Conservation (phyloP, 768 basidiomycete genomes). For the Amanita fuliginea region DNA sequence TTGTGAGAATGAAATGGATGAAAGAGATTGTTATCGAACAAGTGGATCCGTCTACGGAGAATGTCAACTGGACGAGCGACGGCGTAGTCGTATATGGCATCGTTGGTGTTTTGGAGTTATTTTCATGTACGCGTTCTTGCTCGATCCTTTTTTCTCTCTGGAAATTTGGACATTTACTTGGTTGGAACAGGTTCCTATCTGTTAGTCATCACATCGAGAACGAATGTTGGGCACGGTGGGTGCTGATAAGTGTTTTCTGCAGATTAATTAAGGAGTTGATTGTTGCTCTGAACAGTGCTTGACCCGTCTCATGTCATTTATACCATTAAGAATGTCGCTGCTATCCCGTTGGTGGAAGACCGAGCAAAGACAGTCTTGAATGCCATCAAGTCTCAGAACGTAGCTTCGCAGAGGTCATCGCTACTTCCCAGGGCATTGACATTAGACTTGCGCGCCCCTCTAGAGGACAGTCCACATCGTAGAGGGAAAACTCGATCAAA, state of each 20-base stretch:
- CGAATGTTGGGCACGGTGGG: slow-evolving; percentile 58
- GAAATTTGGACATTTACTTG: slow-evolving; percentile 6
- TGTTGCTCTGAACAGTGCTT: slow-evolving; percentile 37
- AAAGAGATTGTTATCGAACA: slow-evolving; percentile 46
- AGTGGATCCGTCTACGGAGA: slow-evolving; percentile 30
- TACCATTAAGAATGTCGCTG: slow-evolving; percentile 53
- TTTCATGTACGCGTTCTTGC: slow-evolving; percentile 39
- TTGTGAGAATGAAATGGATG: slow-evolving; percentile 46
- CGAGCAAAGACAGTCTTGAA: slow-evolving; percentile 45
- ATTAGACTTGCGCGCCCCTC: background rate
- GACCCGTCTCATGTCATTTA: slow-evolving; percentile 53
- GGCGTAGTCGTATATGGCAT: slow-evolving; percentile 63
- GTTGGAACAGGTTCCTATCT: slow-evolving; percentile 54
- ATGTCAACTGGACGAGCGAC: slow-evolving; percentile 37
- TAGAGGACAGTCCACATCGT: background rate
- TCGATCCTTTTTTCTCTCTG: slow-evolving; percentile 5
- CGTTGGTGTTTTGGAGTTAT: slow-evolving; percentile 62
- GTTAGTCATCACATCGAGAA: slow-evolving; percentile 55
- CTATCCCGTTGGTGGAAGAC: slow-evolving; percentile 62
- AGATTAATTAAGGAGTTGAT: background rate
- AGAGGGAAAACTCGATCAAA: background rate
- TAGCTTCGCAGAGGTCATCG: slow-evolving; percentile 33
- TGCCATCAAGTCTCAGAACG: slow-evolving; percentile 40
- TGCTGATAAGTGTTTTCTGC: slow-evolving; percentile 7
- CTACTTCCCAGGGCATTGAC: slow-evolving; percentile 21